Percentiles rank a stretch among this genome's conserved stretches.
Evolutionary conservation across 306 rosid genomes (phyloP).

Genomic region (Lithocarpus polystachyus): DNA sequence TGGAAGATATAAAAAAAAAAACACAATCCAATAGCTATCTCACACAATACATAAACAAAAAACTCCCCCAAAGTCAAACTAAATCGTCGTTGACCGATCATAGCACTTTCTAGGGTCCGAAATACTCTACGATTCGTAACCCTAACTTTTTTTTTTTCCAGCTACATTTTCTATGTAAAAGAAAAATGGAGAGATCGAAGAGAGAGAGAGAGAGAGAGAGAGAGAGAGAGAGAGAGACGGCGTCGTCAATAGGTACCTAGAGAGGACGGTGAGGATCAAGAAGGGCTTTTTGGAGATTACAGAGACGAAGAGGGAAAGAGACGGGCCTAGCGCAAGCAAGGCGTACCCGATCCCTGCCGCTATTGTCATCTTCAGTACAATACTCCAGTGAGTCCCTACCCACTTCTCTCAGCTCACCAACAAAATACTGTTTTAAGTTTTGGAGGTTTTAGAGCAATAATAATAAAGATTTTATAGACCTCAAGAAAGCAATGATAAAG

Average conservation of each 20-base stretch:
- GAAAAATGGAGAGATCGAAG: neutral
- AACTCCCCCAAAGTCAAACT: too few relatives aligned
- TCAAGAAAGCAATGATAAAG: too few relatives aligned
- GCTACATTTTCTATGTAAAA: neutral
- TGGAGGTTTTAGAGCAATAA: too few relatives aligned
- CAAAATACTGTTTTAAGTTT: too few relatives aligned
- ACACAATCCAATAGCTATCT: neutral
- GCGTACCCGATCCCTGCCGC: conserved; percentile 90
- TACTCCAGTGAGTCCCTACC: neutral
- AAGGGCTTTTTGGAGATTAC: conserved; percentile 85
- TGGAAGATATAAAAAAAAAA: neutral
- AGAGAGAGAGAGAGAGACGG: neutral
- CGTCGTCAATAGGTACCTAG: conserved; percentile 42
- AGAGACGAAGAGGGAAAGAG: conserved; percentile 78
- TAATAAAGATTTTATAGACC: too few relatives aligned
- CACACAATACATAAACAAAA: neutral
- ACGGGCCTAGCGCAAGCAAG: conserved; percentile 81
- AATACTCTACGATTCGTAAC: neutral
- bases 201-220: neutral
- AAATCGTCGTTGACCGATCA: too few relatives aligned
- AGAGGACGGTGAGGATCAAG: conserved; percentile 83
- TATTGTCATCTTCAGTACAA: conserved; percentile 45
- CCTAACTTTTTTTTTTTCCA: neutral
- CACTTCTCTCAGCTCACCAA: too few relatives aligned
- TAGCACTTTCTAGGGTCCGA: too few relatives aligned